A percentile compares a stretch with the other conserved stretches of the same genome.
phyloP scores from a whole-genome alignment of 805 yeast genomes.

The Pichia scutulata region DNA sequence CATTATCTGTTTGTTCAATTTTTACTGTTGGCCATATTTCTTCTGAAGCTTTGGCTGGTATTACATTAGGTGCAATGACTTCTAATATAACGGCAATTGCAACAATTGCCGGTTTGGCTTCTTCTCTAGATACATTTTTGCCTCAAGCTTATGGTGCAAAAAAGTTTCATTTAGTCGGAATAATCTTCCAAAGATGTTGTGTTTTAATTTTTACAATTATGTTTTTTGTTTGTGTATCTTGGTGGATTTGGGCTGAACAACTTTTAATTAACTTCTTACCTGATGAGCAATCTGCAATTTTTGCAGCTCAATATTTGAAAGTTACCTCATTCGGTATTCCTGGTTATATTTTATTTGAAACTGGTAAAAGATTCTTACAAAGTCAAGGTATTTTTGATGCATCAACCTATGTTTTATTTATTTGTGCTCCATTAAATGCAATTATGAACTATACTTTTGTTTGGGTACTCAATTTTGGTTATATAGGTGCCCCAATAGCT shows the following conservation, averaged over 20 bases:
- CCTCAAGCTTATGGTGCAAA: conserved; percentile 73
- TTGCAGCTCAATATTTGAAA: conserved; percentile 53
- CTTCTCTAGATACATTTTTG: conserved; percentile 69
- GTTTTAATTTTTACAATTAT: conserved; percentile 43
- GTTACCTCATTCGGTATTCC: conserved; percentile 61
- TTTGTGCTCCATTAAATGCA: conserved; percentile 73
- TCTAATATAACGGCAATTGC: conserved; percentile 72
- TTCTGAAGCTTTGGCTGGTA: conserved; percentile 64
- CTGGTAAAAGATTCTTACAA: conserved; percentile 65
- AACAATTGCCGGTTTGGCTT: conserved; percentile 69
- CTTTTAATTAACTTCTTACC: conserved; percentile 38
- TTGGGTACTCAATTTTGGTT: conserved; percentile 64
- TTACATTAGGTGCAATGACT: conserved; percentile 68
- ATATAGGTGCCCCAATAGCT: conserved; percentile 69
- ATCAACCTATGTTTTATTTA: conserved; percentile 57
- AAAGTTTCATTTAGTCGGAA: conserved; percentile 57
- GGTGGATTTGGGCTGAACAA: conserved; percentile 51
- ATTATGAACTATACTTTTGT: conserved; percentile 59
- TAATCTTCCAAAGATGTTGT: conserved; percentile 61
- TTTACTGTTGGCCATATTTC: conserved; percentile 74
- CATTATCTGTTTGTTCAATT: conserved; percentile 68
- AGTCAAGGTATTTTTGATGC: conserved; percentile 78
- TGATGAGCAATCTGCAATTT: conserved; percentile 35
- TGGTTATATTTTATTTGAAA: conserved; percentile 59
- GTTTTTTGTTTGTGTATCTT: conserved; percentile 49